A percentile compares a stretch with the other conserved stretches of the same genome.
Evolutionary conservation across 176 grass and related monocot species (phyloP).

Genomic region (Canna indica): DNA sequence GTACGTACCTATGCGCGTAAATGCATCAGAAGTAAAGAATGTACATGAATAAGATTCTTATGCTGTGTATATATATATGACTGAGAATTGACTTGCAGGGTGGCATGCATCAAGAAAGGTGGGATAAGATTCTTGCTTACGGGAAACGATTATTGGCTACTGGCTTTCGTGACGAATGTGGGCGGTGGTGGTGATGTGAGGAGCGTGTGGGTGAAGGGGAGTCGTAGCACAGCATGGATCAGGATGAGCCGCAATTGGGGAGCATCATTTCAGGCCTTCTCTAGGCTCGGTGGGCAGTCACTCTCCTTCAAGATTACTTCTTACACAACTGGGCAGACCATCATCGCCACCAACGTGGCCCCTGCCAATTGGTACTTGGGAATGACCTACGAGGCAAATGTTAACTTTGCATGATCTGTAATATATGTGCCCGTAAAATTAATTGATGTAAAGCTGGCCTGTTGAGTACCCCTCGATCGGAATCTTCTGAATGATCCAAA

Average conservation of each 20-base stretch:
- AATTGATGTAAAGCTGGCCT: background rate
- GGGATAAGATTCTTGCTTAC: conserved; percentile 43
- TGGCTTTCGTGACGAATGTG: conserved; percentile 65
- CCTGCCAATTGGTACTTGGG: conserved; percentile 50
- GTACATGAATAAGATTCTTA: background rate
- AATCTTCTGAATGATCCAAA: too few species aligned
- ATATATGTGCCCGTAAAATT: background rate
- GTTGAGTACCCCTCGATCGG: too few species aligned
- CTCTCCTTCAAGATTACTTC: conserved; percentile 72
- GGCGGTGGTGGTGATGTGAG: conserved; percentile 49
- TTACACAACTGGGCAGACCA: conserved; percentile 48
- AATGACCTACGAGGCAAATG: conserved; percentile 47
- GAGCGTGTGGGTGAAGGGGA: conserved; percentile 40
- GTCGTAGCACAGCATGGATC: conserved; percentile 31
- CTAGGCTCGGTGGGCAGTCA: conserved; percentile 31
- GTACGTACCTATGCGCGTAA: background rate
- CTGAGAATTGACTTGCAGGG: conserved; percentile 18
- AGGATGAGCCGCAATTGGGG: conserved; percentile 79
- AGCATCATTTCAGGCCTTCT: conserved; percentile 50
- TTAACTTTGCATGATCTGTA: conserved; percentile 41
- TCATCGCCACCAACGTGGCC: conserved; percentile 31
- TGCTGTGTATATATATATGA: background rate
- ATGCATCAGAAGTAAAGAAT: background rate
- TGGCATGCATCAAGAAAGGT: conserved; percentile 37
- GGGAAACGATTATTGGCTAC: conserved; percentile 63